Evolutionary conservation across 257 asterid genomes (phyloP).

Genomic region (Paulownia fortunei): DNA sequence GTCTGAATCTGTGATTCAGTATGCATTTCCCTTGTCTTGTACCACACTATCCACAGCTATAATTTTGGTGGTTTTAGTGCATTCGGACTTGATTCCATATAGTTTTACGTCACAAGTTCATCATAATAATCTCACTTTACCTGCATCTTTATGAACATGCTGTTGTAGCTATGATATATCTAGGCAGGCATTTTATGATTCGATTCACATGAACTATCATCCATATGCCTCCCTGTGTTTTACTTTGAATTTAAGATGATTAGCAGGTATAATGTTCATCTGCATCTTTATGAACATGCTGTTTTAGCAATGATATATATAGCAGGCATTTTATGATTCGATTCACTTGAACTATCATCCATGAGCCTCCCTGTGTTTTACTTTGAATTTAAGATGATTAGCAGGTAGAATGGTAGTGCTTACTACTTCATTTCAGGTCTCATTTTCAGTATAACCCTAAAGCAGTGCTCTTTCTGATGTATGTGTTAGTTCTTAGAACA

Average conservation of each 20-base stretch:
- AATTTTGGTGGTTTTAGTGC: neutral
- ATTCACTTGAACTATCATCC: neutral
- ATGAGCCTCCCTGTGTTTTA: neutral
- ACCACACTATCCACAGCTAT: neutral
- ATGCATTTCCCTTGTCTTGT: neutral
- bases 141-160: neutral
- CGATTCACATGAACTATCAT: neutral
- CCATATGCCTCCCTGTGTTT: neutral
- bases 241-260: slow-evolving; percentile 2
- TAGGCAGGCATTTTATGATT: neutral
- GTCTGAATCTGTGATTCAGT: neutral
- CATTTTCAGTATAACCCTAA: neutral
- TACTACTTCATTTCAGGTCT: slow-evolving; percentile 6
- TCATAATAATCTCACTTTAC: neutral
- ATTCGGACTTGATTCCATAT: slow-evolving; percentile 13
- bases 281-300: neutral
- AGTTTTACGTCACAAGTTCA: neutral
- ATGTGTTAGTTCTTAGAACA: neutral
- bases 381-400: neutral
- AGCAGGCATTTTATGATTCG: neutral
- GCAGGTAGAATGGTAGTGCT: neutral
- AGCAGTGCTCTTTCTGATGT: neutral
- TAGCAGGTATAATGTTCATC: neutral
- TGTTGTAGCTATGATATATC: neutral
- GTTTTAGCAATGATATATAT: neutral